Conservation (phyloP, 768 basidiomycete genomes). For the Lactifluus subvellereus region DNA sequence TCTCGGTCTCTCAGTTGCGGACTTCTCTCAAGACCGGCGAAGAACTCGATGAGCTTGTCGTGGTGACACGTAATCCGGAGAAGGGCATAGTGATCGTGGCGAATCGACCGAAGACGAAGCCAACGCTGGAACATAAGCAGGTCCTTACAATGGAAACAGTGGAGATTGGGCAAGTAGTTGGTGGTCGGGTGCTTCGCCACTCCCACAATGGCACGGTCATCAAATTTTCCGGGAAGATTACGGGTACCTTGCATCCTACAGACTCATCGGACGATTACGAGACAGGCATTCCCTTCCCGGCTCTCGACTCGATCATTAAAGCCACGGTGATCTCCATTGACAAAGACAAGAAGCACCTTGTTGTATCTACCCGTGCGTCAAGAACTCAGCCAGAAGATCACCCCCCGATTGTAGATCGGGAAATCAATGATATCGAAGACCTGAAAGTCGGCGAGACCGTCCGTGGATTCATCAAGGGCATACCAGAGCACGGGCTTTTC, state of each 20-base stretch:
- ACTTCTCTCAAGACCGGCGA: slow-evolving; percentile 61
- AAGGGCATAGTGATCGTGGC: slow-evolving; percentile 84
- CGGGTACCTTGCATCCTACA: slow-evolving; percentile 75
- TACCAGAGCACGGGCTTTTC: slow-evolving; percentile 84
- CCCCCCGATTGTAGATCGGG: slow-evolving; percentile 54
- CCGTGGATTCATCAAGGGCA: slow-evolving; percentile 84
- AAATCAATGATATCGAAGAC: slow-evolving; percentile 55
- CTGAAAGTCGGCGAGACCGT: slow-evolving; percentile 69
- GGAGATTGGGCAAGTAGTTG: slow-evolving; percentile 64
- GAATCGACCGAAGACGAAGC: slow-evolving; percentile 56
- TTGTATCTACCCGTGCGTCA: slow-evolving; percentile 78
- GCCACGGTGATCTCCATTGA: slow-evolving; percentile 70
- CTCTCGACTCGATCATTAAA: slow-evolving; percentile 60
- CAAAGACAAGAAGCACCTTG: slow-evolving; percentile 55
- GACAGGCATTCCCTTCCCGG: slow-evolving; percentile 47
- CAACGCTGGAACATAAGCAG: slow-evolving; percentile 41
- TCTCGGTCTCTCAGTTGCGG: slow-evolving; percentile 62
- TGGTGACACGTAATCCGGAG: slow-evolving; percentile 84
- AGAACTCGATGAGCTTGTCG: slow-evolving; percentile 66
- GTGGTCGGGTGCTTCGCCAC: slow-evolving; percentile 76
- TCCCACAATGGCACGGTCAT: slow-evolving; percentile 66
- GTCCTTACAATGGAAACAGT: slow-evolving; percentile 61
- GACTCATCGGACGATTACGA: slow-evolving; percentile 81
- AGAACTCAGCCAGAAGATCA: slow-evolving; percentile 50
- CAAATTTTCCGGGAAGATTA: slow-evolving; percentile 65